Percentiles rank a stretch among this genome's conserved stretches.
Conservation (phyloP, 1,284 basidiomycete species). For the Vanrija pseudolonga region DNA sequence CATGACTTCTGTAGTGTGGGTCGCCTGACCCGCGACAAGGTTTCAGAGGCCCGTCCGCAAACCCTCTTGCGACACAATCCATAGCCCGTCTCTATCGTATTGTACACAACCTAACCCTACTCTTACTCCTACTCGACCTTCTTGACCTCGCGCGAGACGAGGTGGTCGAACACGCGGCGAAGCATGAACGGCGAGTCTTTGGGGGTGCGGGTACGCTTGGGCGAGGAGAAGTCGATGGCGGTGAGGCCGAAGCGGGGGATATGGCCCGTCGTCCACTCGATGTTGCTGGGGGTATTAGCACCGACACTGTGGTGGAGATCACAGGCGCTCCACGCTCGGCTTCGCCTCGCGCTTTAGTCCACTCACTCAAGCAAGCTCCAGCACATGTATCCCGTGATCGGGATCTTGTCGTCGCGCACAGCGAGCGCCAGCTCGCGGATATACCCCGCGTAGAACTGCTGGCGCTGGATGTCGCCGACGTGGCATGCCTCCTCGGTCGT, state of each 20-base stretch:
- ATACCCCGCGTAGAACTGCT: conserved; percentile 28
- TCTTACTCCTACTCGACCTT: too few relatives aligned
- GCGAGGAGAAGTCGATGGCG: neutral
- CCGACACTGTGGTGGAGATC: too few relatives aligned
- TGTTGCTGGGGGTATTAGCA: conserved; percentile 2
- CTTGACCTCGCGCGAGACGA: too few relatives aligned
- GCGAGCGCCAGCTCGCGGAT: conserved; percentile 24
- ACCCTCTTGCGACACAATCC: too few relatives aligned
- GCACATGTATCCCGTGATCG: conserved; percentile 27
- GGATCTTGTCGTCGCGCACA: conserved; percentile 23
- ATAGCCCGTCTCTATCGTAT: too few relatives aligned
- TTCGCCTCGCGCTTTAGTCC: too few relatives aligned
- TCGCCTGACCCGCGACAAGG: too few relatives aligned
- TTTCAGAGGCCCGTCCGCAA: too few relatives aligned
- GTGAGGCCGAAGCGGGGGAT: neutral
- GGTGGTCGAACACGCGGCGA: too few relatives aligned
- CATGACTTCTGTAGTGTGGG: too few relatives aligned
- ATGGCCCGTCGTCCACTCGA: conserved; percentile 1
- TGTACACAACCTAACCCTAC: too few relatives aligned
- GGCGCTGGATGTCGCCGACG: conserved; percentile 22
- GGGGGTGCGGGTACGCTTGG: neutral
- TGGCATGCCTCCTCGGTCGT: conserved; percentile 6
- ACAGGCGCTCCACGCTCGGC: too few relatives aligned
- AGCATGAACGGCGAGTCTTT: conserved; percentile 1
- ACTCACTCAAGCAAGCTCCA: conserved; percentile 37